Conservation (phyloP, 169 alveolate genomes). For the Neospora caninum region DNA sequence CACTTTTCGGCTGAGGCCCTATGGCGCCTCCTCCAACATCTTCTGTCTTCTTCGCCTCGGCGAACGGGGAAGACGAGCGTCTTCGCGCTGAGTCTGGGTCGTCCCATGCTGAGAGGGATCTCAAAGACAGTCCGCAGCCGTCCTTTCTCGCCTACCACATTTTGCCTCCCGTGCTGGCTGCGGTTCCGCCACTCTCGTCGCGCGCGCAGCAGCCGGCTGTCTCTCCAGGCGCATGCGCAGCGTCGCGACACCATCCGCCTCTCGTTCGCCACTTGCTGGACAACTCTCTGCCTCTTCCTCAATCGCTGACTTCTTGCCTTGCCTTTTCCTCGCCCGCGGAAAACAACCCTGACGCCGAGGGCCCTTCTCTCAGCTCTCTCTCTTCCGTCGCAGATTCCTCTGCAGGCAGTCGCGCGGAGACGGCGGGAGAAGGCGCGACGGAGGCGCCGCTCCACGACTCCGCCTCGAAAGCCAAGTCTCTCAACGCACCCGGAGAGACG, state of each 20-base stretch:
- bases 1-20: too few relatives aligned
- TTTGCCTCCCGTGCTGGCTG: not conserved
- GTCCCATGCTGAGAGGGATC: not conserved
- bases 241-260: not conserved
- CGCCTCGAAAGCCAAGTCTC: too few relatives aligned
- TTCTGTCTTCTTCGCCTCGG: not conserved
- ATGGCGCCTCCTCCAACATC: not conserved
- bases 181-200: not conserved
- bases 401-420: not conserved
- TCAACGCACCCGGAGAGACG: too few relatives aligned
- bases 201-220: not conserved
- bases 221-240: not conserved
- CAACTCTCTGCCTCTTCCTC: not conserved
- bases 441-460: too few relatives aligned
- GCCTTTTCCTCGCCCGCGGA: not conserved
- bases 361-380: too few relatives aligned
- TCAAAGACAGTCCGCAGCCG: not conserved
- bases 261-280: constrained; percentile 17
- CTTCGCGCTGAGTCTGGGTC: not conserved
- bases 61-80: not conserved
- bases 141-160: not conserved
- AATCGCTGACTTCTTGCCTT: not conserved
- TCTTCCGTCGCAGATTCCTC: too few relatives aligned
- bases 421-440: not conserved
- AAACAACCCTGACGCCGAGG: too few relatives aligned